Percentiles rank a stretch among this genome's conserved stretches.
Evolutionary conservation across 2,329 filamentous ascomycete species (phyloP).

Genomic region (Byssochlamys sp.): DNA sequence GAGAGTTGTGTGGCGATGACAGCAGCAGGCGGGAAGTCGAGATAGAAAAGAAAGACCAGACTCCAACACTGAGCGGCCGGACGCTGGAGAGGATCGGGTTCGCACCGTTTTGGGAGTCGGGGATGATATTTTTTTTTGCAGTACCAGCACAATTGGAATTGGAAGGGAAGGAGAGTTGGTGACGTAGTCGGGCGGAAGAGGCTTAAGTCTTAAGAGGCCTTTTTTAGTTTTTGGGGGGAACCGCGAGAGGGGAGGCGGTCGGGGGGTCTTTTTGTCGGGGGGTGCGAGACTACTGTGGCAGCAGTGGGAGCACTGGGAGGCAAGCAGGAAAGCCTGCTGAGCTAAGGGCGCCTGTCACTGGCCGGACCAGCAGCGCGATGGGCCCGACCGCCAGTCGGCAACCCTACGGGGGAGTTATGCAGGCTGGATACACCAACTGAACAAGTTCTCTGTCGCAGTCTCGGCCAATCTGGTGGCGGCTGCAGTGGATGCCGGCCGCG

Average conservation of each 20-base stretch:
- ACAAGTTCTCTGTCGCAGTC: neutral
- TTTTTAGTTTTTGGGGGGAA: constrained; percentile 18
- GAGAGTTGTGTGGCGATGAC: constrained; percentile 7
- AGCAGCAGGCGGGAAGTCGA: constrained; percentile 2
- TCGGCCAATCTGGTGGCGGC: neutral
- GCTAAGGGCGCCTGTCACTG: neutral
- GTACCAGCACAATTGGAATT: neutral
- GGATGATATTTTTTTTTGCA: neutral
- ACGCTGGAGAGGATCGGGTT: too few species aligned
- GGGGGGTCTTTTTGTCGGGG: neutral
- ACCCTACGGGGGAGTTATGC: neutral
- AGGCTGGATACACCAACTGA: neutral
- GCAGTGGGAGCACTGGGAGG: too few species aligned
- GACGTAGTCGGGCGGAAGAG: constrained; percentile 29
- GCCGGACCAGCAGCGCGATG: neutral
- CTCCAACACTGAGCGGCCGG: neutral
- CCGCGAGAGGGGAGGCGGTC: constrained; percentile 13
- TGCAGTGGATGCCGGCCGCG: neutral
- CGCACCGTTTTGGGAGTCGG: neutral
- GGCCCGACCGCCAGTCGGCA: neutral
- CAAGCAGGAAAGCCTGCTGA: neutral
- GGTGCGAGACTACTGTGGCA: neutral
- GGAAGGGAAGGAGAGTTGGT: constrained; percentile 9
- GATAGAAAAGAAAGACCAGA: neutral
- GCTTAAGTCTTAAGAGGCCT: constrained; percentile 7